Base-by-base conservation (phyloP, 352 stramenopile genomes). In the Phytophthora agathidicida region DNA sequence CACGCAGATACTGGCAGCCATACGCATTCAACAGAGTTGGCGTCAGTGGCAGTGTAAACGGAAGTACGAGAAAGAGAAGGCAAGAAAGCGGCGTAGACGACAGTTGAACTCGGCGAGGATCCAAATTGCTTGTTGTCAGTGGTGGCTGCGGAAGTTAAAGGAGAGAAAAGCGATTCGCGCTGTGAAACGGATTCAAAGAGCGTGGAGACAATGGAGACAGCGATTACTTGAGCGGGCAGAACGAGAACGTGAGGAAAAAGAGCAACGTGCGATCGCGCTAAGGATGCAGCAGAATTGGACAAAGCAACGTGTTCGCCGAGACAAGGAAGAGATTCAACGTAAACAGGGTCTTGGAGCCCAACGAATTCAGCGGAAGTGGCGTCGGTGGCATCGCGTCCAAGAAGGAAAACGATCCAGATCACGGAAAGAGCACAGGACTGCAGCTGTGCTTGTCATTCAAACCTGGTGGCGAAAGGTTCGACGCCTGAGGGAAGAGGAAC, bases 231-330 rank as follows among this genome's bases (percentile, higher is more conserved):
- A 33, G 22, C 59, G 41, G 32, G 16, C 33, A 6, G 41, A 47
- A 14, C 24, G 14, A 42, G 14, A 53, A 49, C 24, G 6, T 8
- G 20, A 43, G 14, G 37, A 39, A 17, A 37, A 55, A 22, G 37
- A 56, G 7, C 32, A 60, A 23, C 43, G 26, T 32, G 30, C 22
- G n/a, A 42, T 63, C 16, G 38, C 61, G 5, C 3, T 60, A 2
- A 39, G 6, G 35, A 44, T 68, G 23, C 36, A 65, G 33, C 16
- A 68, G 48, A 27, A 60, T 37, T 49, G 65, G 54, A 27, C 35
- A 19, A 46, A 31, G 19, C 41, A 56, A 17, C 41, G 32, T 10
- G 22, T 23, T 7, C 38, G 31, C 32, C 28, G 26, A 35, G 60
- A 38, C 10, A 57, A 46, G 16, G n/a, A 66, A 13, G 22, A 45